Evolutionary conservation across 768 basidiomycete species (phyloP).

Genomic region (Sarcodon sp.): DNA sequence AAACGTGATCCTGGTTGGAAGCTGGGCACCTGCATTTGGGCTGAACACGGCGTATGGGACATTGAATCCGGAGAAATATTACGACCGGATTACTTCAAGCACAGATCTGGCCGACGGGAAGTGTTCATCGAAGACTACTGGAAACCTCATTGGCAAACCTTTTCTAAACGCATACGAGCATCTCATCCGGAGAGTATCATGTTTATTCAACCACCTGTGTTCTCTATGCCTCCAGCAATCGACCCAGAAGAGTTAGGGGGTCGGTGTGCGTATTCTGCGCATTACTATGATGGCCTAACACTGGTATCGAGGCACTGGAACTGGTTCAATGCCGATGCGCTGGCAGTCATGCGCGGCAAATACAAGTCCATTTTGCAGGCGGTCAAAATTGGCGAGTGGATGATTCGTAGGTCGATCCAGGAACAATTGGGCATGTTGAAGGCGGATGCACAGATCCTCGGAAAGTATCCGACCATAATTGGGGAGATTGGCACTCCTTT

Average conservation of each 20-base stretch:
- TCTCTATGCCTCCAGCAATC: conserved; percentile 59
- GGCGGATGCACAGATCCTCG: conserved; percentile 55
- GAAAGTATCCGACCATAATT: conserved; percentile 76
- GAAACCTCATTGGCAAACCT: conserved; percentile 55
- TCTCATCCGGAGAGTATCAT: conserved; percentile 74
- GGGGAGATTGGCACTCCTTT: conserved; percentile 95
- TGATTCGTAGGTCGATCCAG: conserved; percentile 72
- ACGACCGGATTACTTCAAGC: conserved; percentile 65
- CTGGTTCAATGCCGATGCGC: conserved; percentile 90
- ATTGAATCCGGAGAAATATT: conserved; percentile 51
- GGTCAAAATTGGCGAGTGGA: conserved; percentile 68
- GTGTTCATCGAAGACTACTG: conserved; percentile 76
- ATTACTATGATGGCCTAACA: conserved; percentile 94
- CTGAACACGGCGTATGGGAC: conserved; percentile 86
- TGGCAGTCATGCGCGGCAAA: conserved; percentile 82
- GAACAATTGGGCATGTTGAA: conserved; percentile 75
- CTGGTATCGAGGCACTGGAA: conserved; percentile 90
- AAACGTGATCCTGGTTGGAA: conserved; percentile 56
- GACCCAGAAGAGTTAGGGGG: conserved; percentile 41
- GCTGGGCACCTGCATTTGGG: conserved; percentile 78
- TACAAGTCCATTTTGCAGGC: conserved; percentile 57
- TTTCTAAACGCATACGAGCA: conserved; percentile 40
- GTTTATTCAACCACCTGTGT: conserved; percentile 91
- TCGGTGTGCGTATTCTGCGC: conserved; percentile 66
- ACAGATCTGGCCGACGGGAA: conserved; percentile 21